Base-by-base conservation (phyloP, 2,329 filamentous ascomycete genomes). In the Epichloe sp. region DNA sequence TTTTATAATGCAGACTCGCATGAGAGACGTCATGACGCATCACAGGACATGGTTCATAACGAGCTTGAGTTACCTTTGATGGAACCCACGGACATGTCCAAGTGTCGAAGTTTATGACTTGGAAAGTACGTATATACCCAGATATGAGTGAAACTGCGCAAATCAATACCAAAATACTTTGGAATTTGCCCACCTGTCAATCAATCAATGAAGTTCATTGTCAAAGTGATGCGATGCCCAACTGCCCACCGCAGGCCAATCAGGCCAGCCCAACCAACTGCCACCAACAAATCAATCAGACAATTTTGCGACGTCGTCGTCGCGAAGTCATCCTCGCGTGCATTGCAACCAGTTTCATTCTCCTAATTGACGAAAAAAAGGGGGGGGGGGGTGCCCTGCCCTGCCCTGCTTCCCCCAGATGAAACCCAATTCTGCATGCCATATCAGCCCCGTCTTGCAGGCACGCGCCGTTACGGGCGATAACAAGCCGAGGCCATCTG, bases 51-150 rank as follows among this genome's bases (percentile, higher is more conserved):
- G 40, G 40, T 42, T 42, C 23, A 19, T 4, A 19, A 40, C 11
- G 52, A 54, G 43, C 54, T 44, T 49, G 14, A 35, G 19, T 12
- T 43, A 42, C 21, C 26, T 31, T 26, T 23, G 15, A 15, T 43
- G 36, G 40, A 48, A n/a, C 21, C 40, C 23, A 19, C 37, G 40
- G 17, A 23, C 34, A 17, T 12, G 35, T 26, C 40, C 45, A 37
- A 44, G 38, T 19, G 37, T 45, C 34, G 37, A 37, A 35, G 44
- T 40, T 38, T 36, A 19, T 38, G 17, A 44, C 40, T 48, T 21
- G 45, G 50, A 42, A 38, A 38, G 47, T 17, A 49, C 42, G 41
- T 26, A 40, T 52, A 52, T 52, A 52, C 50, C 50, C 50, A 8
- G 42, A 50, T n/a, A 49, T 44, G 40, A 52, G 26, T 23, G 37